Percentiles rank a stretch among this genome's conserved stretches.
Evolutionary conservation across 2,329 filamentous ascomycete species (phyloP).

Genomic region (Fulvia fulva): DNA sequence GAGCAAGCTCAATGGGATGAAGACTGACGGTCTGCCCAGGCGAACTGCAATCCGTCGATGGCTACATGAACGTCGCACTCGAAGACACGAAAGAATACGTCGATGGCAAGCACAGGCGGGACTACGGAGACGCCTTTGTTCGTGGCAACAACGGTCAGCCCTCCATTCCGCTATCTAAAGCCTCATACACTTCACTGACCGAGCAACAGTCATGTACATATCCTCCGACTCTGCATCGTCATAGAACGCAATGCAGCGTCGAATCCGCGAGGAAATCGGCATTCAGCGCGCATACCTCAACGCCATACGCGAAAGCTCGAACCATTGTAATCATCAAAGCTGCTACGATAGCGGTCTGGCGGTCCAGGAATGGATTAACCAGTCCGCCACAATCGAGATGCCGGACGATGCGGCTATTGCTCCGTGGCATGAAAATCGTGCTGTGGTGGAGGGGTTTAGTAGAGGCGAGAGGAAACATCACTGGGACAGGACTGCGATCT

Average conservation of each 20-base stretch:
- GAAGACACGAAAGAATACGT: constrained; percentile 93
- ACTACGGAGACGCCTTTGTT: constrained; percentile 92
- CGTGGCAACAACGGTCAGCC: constrained; percentile 84
- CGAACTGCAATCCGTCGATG: constrained; percentile 93
- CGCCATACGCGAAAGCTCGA: background rate
- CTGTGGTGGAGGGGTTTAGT: too few species aligned
- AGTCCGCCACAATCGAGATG: background rate
- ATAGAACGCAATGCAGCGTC: background rate
- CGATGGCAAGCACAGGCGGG: constrained; percentile 74
- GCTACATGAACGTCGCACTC: constrained; percentile 99
- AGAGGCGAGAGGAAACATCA: too few species aligned
- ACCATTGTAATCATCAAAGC: background rate
- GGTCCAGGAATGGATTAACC: too few species aligned
- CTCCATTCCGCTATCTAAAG: background rate
- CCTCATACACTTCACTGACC: background rate
- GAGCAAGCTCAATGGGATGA: background rate
- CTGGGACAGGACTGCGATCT: too few species aligned
- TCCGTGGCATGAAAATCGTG: background rate
- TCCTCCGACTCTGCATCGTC: constrained; percentile 50
- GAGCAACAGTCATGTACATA: constrained; percentile 62
- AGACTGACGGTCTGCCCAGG: constrained; percentile 51
- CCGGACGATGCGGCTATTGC: background rate
- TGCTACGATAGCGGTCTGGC: too few species aligned
- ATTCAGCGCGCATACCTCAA: too few species aligned
- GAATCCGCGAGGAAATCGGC: background rate